Percentiles rank a stretch among this genome's conserved stretches.
Conservation (phyloP, 1,139 yeast genomes). For the Zygosaccharomyces pseudobailii region DNA sequence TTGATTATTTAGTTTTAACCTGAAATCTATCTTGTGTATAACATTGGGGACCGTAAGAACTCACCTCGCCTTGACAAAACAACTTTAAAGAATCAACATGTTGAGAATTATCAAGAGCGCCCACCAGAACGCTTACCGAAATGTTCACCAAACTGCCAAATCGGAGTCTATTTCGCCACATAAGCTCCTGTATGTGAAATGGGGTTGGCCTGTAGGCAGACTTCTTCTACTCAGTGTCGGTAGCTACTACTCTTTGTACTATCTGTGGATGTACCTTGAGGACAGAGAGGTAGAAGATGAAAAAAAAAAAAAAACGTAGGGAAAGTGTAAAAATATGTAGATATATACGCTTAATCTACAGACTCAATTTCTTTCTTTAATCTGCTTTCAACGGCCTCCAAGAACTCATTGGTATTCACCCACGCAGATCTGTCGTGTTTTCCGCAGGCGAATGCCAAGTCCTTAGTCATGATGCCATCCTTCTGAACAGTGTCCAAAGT, state of each 20-base stretch:
- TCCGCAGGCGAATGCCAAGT: slow-evolving; percentile 71
- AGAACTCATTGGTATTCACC: slow-evolving; percentile 72
- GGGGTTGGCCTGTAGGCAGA: slow-evolving; percentile 42
- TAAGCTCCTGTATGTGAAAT: slow-evolving; percentile 40
- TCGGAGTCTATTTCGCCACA: slow-evolving; percentile 14
- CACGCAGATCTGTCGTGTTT: slow-evolving; percentile 59
- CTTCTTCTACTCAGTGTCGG: slow-evolving; percentile 39
- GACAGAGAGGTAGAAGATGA: slow-evolving; percentile 14
- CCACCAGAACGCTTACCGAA: neutral
- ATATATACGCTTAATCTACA: slow-evolving; percentile 15
- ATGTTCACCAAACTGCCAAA: neutral
- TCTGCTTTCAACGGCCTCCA: slow-evolving; percentile 60
- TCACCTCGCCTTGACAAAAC: neutral
- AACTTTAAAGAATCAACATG: neutral
- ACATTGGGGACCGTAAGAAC: neutral
- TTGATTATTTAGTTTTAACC: neutral
- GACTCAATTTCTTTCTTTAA: slow-evolving; percentile 22
- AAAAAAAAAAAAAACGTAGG: neutral
- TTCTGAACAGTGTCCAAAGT: slow-evolving; percentile 67
- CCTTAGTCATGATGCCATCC: slow-evolving; percentile 79
- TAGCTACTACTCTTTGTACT: slow-evolving; percentile 41
- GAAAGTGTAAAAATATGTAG: neutral
- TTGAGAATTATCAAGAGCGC: neutral
- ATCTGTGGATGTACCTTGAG: slow-evolving; percentile 41
- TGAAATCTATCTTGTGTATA: neutral